Conservation (phyloP, 2,329 filamentous ascomycete species). For the Fusarium tupiense region DNA sequence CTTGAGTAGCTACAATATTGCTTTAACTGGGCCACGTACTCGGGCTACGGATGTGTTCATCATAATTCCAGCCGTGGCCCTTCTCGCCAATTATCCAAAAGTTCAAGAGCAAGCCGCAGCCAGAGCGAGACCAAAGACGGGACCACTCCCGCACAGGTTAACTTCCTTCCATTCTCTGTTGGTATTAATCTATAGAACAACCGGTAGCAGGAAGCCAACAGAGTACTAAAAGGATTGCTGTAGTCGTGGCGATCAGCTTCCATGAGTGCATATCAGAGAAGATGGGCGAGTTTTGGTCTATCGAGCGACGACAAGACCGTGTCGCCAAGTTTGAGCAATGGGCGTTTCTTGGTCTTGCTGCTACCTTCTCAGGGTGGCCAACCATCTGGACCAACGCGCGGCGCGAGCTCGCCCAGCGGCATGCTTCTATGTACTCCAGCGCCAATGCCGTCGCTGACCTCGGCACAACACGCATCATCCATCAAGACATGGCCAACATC, state of each 20-base stretch:
- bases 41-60: neutral
- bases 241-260: neutral
- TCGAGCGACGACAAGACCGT: neutral
- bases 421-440: neutral
- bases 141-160: neutral
- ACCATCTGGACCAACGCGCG: neutral
- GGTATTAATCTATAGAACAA: neutral
- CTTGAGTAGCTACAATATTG: rapidly evolving
- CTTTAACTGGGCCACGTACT: neutral
- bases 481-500: neutral
- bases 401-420: neutral
- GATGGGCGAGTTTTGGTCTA: neutral
- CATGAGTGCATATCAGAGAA: neutral
- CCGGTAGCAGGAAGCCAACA: rapidly evolving
- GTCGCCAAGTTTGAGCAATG: neutral
- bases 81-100: neutral
- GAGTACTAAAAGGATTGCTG: rapidly evolving
- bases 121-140: rapidly evolving
- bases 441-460: neutral
- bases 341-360: neutral
- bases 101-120: neutral
- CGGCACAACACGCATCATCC: neutral
- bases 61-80: neutral
- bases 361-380: neutral
- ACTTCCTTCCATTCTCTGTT: neutral